These are phyloP conservation scores for Flaveria ramosissima DNA, from an alignment of 129 eudicot species.

Conservation along the genomic window DNA sequence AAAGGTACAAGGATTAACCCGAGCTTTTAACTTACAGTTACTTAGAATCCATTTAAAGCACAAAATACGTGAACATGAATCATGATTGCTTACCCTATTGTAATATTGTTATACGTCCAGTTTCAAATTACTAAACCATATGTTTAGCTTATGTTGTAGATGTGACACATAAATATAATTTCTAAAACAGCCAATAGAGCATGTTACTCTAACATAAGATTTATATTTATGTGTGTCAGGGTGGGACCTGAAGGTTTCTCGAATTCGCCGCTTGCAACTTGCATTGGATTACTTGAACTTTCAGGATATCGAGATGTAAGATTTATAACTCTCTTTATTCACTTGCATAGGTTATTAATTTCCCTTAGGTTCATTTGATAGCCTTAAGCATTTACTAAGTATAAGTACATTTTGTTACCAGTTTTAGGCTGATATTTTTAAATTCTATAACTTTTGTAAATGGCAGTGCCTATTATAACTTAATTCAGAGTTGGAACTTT, in stretches of 20 bases:
- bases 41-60: conserved; percentile 1
- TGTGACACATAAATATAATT: conserved; percentile 21
- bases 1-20: background rate
- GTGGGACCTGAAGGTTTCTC: conserved; percentile 76
- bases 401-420: background rate
- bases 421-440: background rate
- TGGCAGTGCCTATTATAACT: conserved; percentile 4
- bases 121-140: background rate
- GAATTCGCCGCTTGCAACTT: conserved; percentile 89
- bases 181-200: conserved; percentile 14
- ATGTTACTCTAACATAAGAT: background rate
- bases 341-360: conserved; percentile 13
- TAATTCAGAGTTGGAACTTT: conserved; percentile 4
- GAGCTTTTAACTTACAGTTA: background rate
- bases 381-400: background rate
- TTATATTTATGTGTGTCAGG: conserved; percentile 49
- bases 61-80: background rate
- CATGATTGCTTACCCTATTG: conserved; percentile 12
- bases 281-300: conserved; percentile 83
- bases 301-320: conserved; percentile 89
- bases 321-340: background rate
- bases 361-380: conserved; percentile 20
- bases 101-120: background rate
- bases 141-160: conserved; percentile 15
- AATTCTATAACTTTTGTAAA: background rate